These are phyloP conservation scores for Solanum okadae DNA, from an alignment of 257 asterid species.

Conservation along the genomic window DNA sequence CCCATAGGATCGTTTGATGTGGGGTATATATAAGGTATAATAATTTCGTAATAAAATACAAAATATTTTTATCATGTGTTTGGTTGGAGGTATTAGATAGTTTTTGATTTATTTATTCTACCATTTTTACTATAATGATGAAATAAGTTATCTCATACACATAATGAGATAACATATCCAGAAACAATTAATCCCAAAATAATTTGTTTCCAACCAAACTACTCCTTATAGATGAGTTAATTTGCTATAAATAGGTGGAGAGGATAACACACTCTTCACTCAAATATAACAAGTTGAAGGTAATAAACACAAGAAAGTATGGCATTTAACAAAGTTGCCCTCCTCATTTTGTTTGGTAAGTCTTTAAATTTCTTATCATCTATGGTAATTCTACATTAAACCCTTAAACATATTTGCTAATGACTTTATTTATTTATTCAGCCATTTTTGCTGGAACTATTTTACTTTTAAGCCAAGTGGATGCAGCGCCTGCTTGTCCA, in stretches of 20 bases:
- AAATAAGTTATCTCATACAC: too few relatives aligned
- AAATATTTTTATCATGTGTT: fast-evolving
- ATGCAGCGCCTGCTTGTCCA: not conserved
- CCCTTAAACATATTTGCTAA: not conserved
- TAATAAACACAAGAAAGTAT: not conserved
- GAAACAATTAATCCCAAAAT: too few relatives aligned
- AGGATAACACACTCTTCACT: not conserved
- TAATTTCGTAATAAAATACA: too few relatives aligned
- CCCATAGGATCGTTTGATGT: not conserved
- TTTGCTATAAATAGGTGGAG: not conserved
- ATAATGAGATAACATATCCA: too few relatives aligned
- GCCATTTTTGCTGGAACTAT: not conserved
- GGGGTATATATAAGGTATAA: too few relatives aligned
- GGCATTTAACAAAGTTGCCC: not conserved
- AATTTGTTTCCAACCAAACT: too few relatives aligned
- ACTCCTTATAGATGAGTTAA: not conserved
- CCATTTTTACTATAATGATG: too few relatives aligned
- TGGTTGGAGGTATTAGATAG: too few relatives aligned
- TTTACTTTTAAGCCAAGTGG: not conserved
- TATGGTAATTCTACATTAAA: not conserved
- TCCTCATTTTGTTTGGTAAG: not conserved
- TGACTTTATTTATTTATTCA: not conserved
- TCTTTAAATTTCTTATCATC: not conserved
- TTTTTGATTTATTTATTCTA: too few relatives aligned
- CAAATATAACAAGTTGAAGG: not conserved